phyloP scores from a whole-genome alignment of 768 basidiomycete species.

The Amanita fuliginea region DNA sequence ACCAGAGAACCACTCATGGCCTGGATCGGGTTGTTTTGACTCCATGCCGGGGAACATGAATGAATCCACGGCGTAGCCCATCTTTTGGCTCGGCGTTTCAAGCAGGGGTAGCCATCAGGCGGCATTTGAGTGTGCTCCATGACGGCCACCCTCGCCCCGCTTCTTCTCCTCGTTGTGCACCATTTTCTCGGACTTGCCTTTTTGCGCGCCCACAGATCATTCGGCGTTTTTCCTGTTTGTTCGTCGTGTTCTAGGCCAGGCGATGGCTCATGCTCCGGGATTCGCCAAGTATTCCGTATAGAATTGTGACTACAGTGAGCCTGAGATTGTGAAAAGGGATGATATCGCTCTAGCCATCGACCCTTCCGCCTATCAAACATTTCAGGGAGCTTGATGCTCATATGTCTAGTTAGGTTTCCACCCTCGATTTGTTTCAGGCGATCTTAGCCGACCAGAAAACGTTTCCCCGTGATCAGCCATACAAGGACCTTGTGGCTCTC shows the following conservation, averaged over 20 bases:
- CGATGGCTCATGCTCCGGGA: background rate
- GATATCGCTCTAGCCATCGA: background rate
- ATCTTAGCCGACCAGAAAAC: constrained; percentile 76
- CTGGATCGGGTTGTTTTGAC: background rate
- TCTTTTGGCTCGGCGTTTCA: background rate
- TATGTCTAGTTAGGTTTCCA: constrained; percentile 56
- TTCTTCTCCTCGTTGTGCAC: background rate
- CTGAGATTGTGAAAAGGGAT: background rate
- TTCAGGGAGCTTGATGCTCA: constrained; percentile 8
- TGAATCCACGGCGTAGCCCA: background rate
- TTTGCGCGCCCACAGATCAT: background rate
- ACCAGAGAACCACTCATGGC: background rate
- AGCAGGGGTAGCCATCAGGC: background rate
- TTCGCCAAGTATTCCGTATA: background rate
- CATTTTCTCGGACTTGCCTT: constrained; percentile 4
- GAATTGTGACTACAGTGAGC: background rate
- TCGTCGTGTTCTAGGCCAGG: constrained; percentile 5
- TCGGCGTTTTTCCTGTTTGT: constrained; percentile 3
- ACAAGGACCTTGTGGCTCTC: constrained; percentile 74
- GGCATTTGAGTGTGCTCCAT: background rate
- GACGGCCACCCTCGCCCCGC: background rate
- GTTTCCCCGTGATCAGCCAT: constrained; percentile 66
- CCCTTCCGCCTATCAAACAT: constrained; percentile 5
- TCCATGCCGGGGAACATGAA: background rate
- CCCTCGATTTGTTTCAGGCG: constrained; percentile 76